Evolutionary conservation across 176 grass and related monocot genomes (phyloP).

Genomic region (Oryza longistaminata): DNA sequence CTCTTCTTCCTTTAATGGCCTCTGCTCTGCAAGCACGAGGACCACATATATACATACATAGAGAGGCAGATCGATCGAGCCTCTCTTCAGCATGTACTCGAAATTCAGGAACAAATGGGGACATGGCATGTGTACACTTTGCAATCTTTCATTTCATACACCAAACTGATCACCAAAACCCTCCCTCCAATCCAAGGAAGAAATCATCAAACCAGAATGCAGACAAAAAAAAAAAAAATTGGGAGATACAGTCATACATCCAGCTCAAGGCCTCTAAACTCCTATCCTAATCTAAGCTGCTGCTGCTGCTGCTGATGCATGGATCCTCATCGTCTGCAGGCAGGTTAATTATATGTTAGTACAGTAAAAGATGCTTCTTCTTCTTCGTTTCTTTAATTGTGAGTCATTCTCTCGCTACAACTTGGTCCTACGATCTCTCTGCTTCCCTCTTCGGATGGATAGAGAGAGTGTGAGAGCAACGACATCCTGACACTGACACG

Average conservation of each 20-base stretch:
- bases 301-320: conserved; percentile 35
- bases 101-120: conserved; percentile 35
- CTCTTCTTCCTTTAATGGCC: not conserved
- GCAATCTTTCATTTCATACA: conserved; percentile 55
- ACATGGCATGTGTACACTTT: conserved; percentile 72
- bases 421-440: conserved; percentile 22
- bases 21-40: conserved; percentile 26
- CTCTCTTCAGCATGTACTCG: conserved; percentile 10
- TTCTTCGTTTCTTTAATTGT: not conserved
- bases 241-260: conserved; percentile 39
- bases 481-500: conserved; percentile 45
- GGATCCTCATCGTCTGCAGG: conserved; percentile 40
- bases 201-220: conserved; percentile 38
- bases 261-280: conserved; percentile 34
- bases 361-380: conserved; percentile 5
- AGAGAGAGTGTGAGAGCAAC: not conserved
- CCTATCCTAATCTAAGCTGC: conserved; percentile 51
- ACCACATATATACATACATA: conserved; percentile 29
- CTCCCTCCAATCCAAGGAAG: conserved; percentile 40
- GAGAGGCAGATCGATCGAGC: not conserved
- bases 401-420: conserved; percentile 20
- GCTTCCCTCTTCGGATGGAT: not conserved
- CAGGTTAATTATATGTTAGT: conserved; percentile 50
- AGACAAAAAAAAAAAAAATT: conserved; percentile 44
- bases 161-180: conserved; percentile 42